Evolutionary conservation across 768 basidiomycete species (phyloP).

Genomic region (Botryobasidium botryosum): DNA sequence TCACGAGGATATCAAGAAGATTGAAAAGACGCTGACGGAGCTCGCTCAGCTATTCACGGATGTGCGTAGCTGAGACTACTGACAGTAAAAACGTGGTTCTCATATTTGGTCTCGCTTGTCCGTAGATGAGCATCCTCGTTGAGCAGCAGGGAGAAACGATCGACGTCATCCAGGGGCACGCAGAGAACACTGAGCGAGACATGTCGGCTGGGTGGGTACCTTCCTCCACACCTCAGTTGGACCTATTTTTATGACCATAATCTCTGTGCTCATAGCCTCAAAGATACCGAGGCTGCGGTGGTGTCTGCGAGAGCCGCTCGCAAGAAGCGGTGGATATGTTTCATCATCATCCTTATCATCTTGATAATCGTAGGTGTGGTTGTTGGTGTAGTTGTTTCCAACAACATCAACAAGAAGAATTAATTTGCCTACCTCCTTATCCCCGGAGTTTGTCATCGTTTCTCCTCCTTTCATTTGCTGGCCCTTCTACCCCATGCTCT

Average conservation of each 20-base stretch:
- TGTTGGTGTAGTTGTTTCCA: slow-evolving; percentile 40
- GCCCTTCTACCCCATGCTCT: no score
- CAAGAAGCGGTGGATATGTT: slow-evolving; percentile 96
- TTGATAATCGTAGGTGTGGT: slow-evolving; percentile 51
- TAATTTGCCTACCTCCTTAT: no score
- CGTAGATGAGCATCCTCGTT: slow-evolving; percentile 26
- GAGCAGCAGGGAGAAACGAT: slow-evolving; percentile 32
- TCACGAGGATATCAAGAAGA: slow-evolving; percentile 31
- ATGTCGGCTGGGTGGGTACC: slow-evolving; percentile 24
- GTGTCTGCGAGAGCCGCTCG: slow-evolving; percentile 73
- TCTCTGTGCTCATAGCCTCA: slow-evolving; percentile 31
- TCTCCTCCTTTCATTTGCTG: no score
- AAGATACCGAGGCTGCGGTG: slow-evolving; percentile 77
- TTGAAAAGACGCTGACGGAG: slow-evolving; percentile 32
- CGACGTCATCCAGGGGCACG: slow-evolving; percentile 25
- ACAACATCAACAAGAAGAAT: slow-evolving; percentile 27
- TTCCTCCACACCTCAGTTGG: neutral
- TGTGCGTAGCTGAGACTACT: slow-evolving; percentile 12
- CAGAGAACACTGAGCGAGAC: slow-evolving; percentile 26
- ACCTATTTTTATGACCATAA: neutral
- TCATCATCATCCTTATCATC: slow-evolving; percentile 47
- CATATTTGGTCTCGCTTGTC: neutral
- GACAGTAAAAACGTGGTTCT: neutral
- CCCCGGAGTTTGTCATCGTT: no score
- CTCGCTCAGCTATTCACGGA: slow-evolving; percentile 34